Evolutionary conservation across 2,329 filamentous ascomycete species (phyloP), one percentile per base, ranked within the genome.

Genomic region (Chaetoscypha palmicola): DNA sequence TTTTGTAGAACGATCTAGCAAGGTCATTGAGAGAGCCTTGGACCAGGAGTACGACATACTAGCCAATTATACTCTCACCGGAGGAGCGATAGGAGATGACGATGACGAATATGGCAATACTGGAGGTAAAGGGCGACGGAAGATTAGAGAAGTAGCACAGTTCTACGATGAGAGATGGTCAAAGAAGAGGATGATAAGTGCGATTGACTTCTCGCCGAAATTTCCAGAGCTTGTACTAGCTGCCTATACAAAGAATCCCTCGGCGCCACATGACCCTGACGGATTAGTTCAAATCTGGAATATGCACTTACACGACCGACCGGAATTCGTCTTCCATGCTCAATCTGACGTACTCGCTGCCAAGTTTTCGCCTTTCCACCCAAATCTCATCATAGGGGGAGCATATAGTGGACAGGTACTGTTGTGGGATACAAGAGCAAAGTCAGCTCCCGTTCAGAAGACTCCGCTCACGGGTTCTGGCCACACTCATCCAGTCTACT

Each of bases 321-420:
- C 92, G 1, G 92, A 98, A 71, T 97, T 95, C 66, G 83, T 94
- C 46, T 96, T 98, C 64, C 90, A 95, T 58, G 90, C 91, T 8
- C 91, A 94, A 49, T 96, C 90, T 34, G 92, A 98, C 65, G 88
- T 98, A 41, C 75, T 98, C 11, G 86, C 90, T 0, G 92, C 92
- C 52, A 94, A 92, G 55, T 98, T 98, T 67, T 97, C 92, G n/a
- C 92, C 92, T 0, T 96, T 96, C 62, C 92, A 98, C 63, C 91
- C 91, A 3, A 96, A 95, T 56, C 74, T 98, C 42, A 94, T 98
- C 58, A 81, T 98, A 49, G 92, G 92, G 49, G 94, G 94, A 38
- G 90, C 91, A 26, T 98, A 98, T 68, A 94, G 87, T 47, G 92
- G 92, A 5, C 94, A 98, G 66, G 88, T 98, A 12, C 77, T 97